phyloP scores from a whole-genome alignment of 106 monocot genomes.

The Acanthochlamys bracteata region DNA sequence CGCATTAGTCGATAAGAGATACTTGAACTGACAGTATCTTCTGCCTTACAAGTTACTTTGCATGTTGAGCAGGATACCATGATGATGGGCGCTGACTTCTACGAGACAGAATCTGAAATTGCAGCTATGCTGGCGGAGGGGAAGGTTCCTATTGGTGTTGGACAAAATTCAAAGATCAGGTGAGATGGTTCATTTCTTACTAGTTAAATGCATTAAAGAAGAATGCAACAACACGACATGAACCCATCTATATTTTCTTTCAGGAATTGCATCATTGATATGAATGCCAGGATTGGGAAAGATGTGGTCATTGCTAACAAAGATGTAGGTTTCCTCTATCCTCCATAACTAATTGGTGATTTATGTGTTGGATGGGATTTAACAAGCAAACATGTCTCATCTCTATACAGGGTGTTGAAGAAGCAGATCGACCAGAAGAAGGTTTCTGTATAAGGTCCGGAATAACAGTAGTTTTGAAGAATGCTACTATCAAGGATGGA shows the following conservation, averaged over 20 bases:
- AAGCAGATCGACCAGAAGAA: constrained; percentile 67
- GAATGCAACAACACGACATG: not conserved
- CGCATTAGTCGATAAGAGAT: too few relatives aligned
- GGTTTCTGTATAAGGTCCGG: constrained; percentile 80
- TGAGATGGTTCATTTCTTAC: constrained; percentile 7
- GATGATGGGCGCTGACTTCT: constrained; percentile 92
- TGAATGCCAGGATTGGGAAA: constrained; percentile 79
- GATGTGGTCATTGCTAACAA: constrained; percentile 64
- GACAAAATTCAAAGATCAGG: constrained; percentile 75
- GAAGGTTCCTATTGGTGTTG: constrained; percentile 85
- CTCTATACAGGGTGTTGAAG: constrained; percentile 55
- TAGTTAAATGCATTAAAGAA: not conserved
- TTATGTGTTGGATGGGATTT: too few relatives aligned
- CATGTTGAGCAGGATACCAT: constrained; percentile 50
- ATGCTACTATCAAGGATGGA: constrained; percentile 67
- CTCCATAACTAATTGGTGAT: not conserved
- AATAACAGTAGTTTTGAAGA: constrained; percentile 62
- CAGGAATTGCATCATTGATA: constrained; percentile 94
- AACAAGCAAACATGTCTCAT: too few relatives aligned
- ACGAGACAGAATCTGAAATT: constrained; percentile 87
- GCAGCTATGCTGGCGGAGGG: constrained; percentile 61
- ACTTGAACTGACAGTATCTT: not conserved
- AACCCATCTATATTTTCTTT: not conserved
- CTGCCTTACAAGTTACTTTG: not conserved
- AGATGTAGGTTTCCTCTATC: constrained; percentile 32